Conservation (phyloP, 371 early-diverging fungal genomes). For the Coemansia sp. region DNA sequence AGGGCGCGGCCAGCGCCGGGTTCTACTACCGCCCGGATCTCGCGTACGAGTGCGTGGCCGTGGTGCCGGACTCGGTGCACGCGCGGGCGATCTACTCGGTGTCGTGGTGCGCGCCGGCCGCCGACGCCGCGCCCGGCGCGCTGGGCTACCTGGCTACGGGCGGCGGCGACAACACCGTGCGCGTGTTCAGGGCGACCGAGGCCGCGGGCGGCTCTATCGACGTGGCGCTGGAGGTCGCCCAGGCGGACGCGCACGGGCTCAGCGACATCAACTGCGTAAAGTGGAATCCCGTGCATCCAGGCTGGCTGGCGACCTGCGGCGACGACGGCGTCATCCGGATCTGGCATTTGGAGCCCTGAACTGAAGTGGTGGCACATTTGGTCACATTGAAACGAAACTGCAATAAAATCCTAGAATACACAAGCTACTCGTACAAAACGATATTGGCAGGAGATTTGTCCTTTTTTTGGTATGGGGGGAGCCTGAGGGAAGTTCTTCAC, state of each 20-base stretch:
- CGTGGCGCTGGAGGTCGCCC: conserved; percentile 21
- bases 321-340: conserved; percentile 86
- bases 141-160: conserved; percentile 73
- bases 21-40: conserved; percentile 51
- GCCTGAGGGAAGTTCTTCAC: not conserved
- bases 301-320: conserved; percentile 80
- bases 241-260: conserved; percentile 70
- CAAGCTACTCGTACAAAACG: no score
- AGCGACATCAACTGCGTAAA: conserved; percentile 85
- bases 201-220: conserved; percentile 4
- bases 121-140: conserved; percentile 31
- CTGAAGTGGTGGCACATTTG: no score
- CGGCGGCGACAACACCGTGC: conserved; percentile 80
- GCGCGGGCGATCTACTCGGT: conserved; percentile 86
- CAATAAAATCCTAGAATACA: no score
- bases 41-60: conserved; percentile 41
- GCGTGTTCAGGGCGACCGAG: conserved; percentile 57
- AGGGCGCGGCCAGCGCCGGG: conserved; percentile 15
- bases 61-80: conserved; percentile 62
- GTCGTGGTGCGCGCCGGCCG: conserved; percentile 68
- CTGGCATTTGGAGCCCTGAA: conserved; percentile 33
- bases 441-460: no score
- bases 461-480: no score
- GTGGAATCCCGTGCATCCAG: conserved; percentile 75
- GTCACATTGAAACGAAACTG: no score